These are phyloP conservation scores for Gonium pectorale DNA, from an alignment of 139 green algal species.

Conservation along the genomic window DNA sequence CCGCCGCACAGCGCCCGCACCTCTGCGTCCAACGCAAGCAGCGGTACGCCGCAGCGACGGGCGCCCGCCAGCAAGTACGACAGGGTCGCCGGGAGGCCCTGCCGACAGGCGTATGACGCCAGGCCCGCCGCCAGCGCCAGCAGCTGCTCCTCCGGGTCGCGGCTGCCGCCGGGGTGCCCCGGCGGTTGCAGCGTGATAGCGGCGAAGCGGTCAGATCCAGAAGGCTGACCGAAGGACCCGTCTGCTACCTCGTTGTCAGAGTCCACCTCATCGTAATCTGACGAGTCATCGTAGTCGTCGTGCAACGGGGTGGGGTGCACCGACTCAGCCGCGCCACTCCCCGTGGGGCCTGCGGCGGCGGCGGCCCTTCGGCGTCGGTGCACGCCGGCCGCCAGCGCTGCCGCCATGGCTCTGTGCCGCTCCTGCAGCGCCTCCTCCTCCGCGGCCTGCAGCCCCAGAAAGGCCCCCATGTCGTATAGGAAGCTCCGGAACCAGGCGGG, in stretches of 20 bases:
- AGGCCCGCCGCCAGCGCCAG: constrained; percentile 7
- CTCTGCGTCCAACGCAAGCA: constrained; percentile 2
- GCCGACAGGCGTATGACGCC: constrained; percentile 1
- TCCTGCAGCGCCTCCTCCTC: background rate
- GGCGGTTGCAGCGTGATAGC: too few relatives aligned
- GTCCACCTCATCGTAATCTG: background rate
- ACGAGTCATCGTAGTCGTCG: background rate
- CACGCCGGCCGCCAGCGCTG: background rate
- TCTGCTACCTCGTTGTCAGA: background rate
- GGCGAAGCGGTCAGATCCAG: too few relatives aligned
- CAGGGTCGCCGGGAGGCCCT: constrained; percentile 13
- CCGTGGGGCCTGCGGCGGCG: background rate
- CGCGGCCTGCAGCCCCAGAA: background rate
- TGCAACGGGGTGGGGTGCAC: background rate
- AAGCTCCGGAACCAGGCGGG: background rate
- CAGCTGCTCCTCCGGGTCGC: background rate
- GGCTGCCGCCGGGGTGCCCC: background rate
- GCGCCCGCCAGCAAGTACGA: background rate
- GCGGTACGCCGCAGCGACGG: background rate
- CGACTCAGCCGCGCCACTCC: background rate
- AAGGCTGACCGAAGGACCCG: background rate
- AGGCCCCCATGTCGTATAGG: constrained; percentile 26
- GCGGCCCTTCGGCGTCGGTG: background rate
- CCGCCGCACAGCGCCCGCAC: background rate
- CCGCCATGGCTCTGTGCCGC: background rate